Conservation (phyloP, 208 protist species). For the Endotrypanum monterogeii region DNA sequence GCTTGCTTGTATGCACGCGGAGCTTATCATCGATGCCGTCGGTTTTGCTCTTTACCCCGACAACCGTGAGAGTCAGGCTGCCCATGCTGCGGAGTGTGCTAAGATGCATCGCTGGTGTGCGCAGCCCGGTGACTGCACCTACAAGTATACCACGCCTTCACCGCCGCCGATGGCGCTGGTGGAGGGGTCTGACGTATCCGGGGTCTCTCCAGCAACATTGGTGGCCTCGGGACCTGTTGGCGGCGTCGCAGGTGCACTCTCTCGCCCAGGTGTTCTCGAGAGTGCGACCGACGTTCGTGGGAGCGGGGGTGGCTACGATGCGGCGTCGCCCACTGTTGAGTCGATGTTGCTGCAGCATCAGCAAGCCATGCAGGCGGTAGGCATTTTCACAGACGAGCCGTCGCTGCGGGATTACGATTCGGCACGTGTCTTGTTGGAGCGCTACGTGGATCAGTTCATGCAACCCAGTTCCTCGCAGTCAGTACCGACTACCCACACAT, state of each 20-base stretch:
- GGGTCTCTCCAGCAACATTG: constrained; percentile 2
- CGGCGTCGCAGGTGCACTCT: not conserved
- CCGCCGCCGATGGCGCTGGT: constrained; percentile 64
- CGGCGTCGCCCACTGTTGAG: constrained; percentile 37
- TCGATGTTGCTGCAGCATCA: constrained; percentile 64
- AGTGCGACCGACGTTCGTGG: no score
- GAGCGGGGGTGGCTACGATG: not conserved
- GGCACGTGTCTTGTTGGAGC: constrained; percentile 41
- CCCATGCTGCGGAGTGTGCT: constrained; percentile 70
- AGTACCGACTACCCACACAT: not conserved
- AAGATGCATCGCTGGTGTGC: constrained; percentile 76
- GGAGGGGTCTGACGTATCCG: not conserved
- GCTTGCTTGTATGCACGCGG: constrained; percentile 90
- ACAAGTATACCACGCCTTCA: constrained; percentile 47
- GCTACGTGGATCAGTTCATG: constrained; percentile 45
- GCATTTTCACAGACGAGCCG: constrained; percentile 33
- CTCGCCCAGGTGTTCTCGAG: not conserved
- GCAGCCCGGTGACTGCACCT: constrained; percentile 46
- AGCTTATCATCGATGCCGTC: constrained; percentile 87
- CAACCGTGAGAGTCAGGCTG: constrained; percentile 38
- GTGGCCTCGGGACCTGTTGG: not conserved
- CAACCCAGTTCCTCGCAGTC: not conserved
- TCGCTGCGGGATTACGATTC: constrained; percentile 35
- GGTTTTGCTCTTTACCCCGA: constrained; percentile 76
- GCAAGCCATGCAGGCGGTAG: constrained; percentile 41